A percentile compares a stretch with the other conserved stretches of the same genome.
Evolutionary conservation across 2,329 filamentous ascomycete species (phyloP).

Genomic region (Botryotinia narcissicola): DNA sequence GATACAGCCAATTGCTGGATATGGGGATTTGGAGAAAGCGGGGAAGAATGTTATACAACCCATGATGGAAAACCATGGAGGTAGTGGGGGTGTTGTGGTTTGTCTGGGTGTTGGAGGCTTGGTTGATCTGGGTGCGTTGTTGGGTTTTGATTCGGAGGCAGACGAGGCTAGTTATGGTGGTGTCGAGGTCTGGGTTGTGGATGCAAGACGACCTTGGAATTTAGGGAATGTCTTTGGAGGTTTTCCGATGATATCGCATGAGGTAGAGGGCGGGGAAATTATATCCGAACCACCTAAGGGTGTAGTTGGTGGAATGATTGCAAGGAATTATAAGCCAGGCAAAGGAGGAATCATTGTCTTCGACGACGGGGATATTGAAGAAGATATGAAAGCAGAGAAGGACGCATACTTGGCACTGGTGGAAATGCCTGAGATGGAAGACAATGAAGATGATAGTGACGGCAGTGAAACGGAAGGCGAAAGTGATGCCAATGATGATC

Average conservation of each 20-base stretch:
- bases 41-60: slow-evolving; percentile 77
- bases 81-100: slow-evolving; percentile 82
- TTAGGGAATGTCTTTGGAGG: slow-evolving; percentile 89
- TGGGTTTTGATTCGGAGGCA: slow-evolving; percentile 70
- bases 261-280: slow-evolving; percentile 44
- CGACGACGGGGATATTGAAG: slow-evolving; percentile 92
- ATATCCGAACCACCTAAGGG: slow-evolving; percentile 56
- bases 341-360: slow-evolving; percentile 89
- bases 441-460: slow-evolving; percentile 55
- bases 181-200: slow-evolving; percentile 94
- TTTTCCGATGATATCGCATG: slow-evolving; percentile 50
- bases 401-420: slow-evolving; percentile 82
- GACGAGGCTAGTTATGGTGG: slow-evolving; percentile 68
- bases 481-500: slow-evolving; percentile 52
- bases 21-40: slow-evolving; percentile 79
- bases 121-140: slow-evolving; percentile 77
- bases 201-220: slow-evolving; percentile 92
- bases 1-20: slow-evolving; percentile 91
- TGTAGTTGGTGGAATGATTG: slow-evolving; percentile 70
- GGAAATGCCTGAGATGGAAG: slow-evolving; percentile 81
- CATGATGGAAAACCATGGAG: slow-evolving; percentile 82
- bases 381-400: slow-evolving; percentile 70
- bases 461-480: slow-evolving; percentile 52
- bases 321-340: slow-evolving; percentile 69
- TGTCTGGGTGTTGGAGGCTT: slow-evolving; percentile 91